These are phyloP conservation scores for Yamadazyma diddensiae DNA, from an alignment of 1,139 yeast species.

Conservation along the genomic window DNA sequence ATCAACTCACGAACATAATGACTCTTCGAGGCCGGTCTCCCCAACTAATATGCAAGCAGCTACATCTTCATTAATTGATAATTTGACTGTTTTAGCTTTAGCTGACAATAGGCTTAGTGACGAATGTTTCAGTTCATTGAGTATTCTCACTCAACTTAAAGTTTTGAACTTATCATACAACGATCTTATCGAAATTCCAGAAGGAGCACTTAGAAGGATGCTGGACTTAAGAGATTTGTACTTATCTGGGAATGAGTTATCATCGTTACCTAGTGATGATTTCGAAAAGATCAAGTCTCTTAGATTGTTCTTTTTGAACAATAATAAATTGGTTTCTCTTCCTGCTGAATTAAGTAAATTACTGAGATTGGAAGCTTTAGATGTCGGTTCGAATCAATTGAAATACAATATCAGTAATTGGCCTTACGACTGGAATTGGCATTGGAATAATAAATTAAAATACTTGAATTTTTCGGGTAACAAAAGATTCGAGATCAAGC, in stretches of 20 bases:
- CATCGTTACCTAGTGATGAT: slow-evolving; percentile 83
- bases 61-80: slow-evolving; percentile 42
- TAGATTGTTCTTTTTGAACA: slow-evolving; percentile 67
- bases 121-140: slow-evolving; percentile 68
- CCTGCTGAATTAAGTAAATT: slow-evolving; percentile 87
- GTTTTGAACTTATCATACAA: slow-evolving; percentile 79
- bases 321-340: slow-evolving; percentile 79
- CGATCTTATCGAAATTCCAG: slow-evolving; percentile 76
- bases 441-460: slow-evolving; percentile 70
- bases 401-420: slow-evolving; percentile 91
- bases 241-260: slow-evolving; percentile 79
- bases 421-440: slow-evolving; percentile 99
- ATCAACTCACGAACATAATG: not conserved
- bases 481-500: slow-evolving; percentile 82
- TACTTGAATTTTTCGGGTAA: slow-evolving; percentile 92
- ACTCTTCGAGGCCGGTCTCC: slow-evolving; percentile 1
- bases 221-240: slow-evolving; percentile 63
- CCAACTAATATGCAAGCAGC: not conserved
- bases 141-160: slow-evolving; percentile 57
- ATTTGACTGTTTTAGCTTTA: slow-evolving; percentile 57
- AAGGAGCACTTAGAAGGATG: slow-evolving; percentile 62
- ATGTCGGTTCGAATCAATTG: slow-evolving; percentile 87
- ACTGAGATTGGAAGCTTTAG: slow-evolving; percentile 63
- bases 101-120: slow-evolving; percentile 86
- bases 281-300: slow-evolving; percentile 60